Conservation (phyloP, 768 basidiomycete species). For the Serendipita sp. region DNA sequence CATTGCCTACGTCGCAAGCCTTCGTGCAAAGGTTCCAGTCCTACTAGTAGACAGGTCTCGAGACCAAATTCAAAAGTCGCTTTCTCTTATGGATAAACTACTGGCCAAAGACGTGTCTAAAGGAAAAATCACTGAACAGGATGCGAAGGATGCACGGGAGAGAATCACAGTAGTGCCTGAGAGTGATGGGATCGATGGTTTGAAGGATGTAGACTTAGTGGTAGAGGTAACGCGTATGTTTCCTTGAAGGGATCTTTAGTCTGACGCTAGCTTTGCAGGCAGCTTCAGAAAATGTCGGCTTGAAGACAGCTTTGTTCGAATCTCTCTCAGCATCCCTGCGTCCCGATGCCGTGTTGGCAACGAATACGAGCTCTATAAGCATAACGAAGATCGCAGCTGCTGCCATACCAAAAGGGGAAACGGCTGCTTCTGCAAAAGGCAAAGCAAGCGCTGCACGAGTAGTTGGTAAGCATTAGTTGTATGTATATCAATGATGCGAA, state of each 20-base stretch:
- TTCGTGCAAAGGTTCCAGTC: conserved; percentile 75
- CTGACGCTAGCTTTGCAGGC: conserved; percentile 33
- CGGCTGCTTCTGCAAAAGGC: conserved; percentile 46
- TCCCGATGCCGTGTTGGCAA: conserved; percentile 67
- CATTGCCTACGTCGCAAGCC: conserved; percentile 74
- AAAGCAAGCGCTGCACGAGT: conserved; percentile 54
- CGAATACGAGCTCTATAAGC: conserved; percentile 88
- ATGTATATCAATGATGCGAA: conserved; percentile 7
- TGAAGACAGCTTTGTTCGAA: conserved; percentile 69
- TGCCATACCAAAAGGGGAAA: conserved; percentile 43
- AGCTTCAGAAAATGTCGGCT: conserved; percentile 63
- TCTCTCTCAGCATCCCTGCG: conserved; percentile 50
- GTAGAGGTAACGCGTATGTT: conserved; percentile 46
- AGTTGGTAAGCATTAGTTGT: conserved; percentile 41
- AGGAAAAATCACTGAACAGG: conserved; percentile 49
- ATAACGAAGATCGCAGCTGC: conserved; percentile 86
- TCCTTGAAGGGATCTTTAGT: neutral
- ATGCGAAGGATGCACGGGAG: conserved; percentile 58
- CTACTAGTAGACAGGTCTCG: conserved; percentile 68
- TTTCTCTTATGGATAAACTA: conserved; percentile 62
- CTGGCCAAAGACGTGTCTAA: conserved; percentile 83
- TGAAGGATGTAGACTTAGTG: conserved; percentile 79
- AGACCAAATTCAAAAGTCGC: conserved; percentile 56
- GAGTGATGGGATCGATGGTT: conserved; percentile 33
- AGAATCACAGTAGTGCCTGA: conserved; percentile 45